Evolutionary conservation across 176 grass and related monocot genomes (phyloP), one percentile per base, ranked within the genome.

Genomic region (Phyllostachys edulis): DNA sequence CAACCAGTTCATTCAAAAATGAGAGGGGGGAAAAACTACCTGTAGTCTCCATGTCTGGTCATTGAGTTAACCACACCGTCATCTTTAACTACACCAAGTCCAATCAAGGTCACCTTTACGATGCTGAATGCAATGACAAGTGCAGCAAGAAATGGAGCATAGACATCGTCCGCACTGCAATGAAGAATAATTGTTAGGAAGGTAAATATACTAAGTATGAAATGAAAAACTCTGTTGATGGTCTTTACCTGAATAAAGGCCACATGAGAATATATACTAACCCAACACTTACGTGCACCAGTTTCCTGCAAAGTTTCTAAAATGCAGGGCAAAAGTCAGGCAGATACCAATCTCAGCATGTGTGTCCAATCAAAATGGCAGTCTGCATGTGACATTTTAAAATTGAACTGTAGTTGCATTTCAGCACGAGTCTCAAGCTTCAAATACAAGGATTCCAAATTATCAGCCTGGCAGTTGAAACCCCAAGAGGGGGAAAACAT

Each of bases 31-130:
- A 50, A 74, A n/a, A 18, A 62, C 1, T 9, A 98, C 96, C 91
- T 95, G n/a, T 39, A 17, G 71, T 94, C 81, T 66, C 89, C 96
- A 47, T 93, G 63, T 84, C 93, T 91, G 51, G 89, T 98, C 73
- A 98, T 92, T 0, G 96, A 98, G 75, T 95, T 95, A 73, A 95
- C 77, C 51, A 95, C 81, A 10, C 93, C 87, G 15, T 90, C 93
- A 92, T 95, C 90, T 94, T 93, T 94, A 54, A 87, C 80, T 42
- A 92, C 15, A 81, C 96, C 93, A 61, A 90, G 77, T 32, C 93
- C 93, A 63, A 95, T 77, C 70, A 98, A 38, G 70, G 89, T 92
- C 80, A 95, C 89, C 82, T 94, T 91, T 69, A 96, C 6, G 51
- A 88, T 90, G 67, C 94, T 96, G 16, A 96, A 17, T 14, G 27